Conservation (phyloP, 78 protist genomes). For the Trichosphaerium sp. region DNA sequence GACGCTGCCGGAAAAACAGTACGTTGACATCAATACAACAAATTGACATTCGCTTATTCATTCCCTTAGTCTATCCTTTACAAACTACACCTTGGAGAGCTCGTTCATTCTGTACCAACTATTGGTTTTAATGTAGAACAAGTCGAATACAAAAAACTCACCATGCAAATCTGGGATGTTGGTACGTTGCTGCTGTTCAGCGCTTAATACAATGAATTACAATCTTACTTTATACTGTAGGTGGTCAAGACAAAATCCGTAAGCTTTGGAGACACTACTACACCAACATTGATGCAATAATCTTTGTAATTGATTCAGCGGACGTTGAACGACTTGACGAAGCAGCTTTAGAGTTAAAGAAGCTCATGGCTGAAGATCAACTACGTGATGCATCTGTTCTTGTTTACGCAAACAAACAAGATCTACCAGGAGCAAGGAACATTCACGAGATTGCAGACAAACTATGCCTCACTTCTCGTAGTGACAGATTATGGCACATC, state of each 20-base stretch:
- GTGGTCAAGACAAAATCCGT: slow-evolving; percentile 88
- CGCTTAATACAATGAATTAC: too few relatives aligned
- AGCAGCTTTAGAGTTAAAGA: slow-evolving; percentile 30
- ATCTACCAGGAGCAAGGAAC: slow-evolving; percentile 13
- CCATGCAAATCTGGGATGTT: too few relatives aligned
- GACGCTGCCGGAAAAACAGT: too few relatives aligned
- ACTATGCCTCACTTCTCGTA: too few relatives aligned
- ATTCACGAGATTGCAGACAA: too few relatives aligned
- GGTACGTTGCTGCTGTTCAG: too few relatives aligned
- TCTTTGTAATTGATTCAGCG: slow-evolving; percentile 88
- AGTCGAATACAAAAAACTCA: slow-evolving; percentile 63
- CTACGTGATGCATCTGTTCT: slow-evolving; percentile 17
- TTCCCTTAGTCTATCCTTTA: too few relatives aligned
- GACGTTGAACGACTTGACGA: slow-evolving; percentile 69
- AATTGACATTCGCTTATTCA: too few relatives aligned
- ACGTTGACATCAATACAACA: too few relatives aligned
- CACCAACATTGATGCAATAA: slow-evolving; percentile 83
- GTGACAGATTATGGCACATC: too few relatives aligned
- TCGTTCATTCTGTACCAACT: slow-evolving; percentile 50
- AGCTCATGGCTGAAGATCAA: background rate
- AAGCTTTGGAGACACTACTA: slow-evolving; percentile 89
- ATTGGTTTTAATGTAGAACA: slow-evolving; percentile 73
- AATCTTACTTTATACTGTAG: too few relatives aligned
- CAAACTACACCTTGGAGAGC: slow-evolving; percentile 32
- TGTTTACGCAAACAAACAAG: slow-evolving; percentile 59